Percentiles rank a stretch among this genome's conserved stretches.
These are phyloP conservation scores for Plasmodium sp. DNA, from an alignment of 169 alveolate species.

Conservation along the genomic window DNA sequence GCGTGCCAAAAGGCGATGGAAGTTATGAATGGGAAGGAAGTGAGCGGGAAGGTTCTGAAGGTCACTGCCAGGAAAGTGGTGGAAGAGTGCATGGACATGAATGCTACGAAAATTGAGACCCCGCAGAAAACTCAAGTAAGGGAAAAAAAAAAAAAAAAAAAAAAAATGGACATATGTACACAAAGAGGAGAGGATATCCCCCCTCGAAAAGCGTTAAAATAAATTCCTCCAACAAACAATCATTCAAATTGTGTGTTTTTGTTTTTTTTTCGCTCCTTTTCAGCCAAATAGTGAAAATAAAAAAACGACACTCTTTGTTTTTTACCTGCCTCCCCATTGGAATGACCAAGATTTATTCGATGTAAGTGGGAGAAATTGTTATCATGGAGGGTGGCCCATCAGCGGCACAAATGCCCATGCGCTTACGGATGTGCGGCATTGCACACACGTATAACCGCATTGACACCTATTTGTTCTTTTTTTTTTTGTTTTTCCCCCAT, in stretches of 20 bases:
- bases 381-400: neutral
- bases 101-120: slow-evolving; percentile 19
- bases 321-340: slow-evolving; percentile 94
- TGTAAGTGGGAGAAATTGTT: slow-evolving; percentile 8
- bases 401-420: too few relatives aligned
- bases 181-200: neutral
- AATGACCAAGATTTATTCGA: slow-evolving; percentile 86
- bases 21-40: slow-evolving; percentile 90
- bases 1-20: slow-evolving; percentile 92
- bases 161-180: neutral
- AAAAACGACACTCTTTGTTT: slow-evolving; percentile 86
- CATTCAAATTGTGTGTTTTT: neutral
- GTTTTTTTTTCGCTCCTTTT: neutral
- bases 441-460: neutral
- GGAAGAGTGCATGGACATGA: slow-evolving; percentile 76
- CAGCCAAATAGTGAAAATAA: slow-evolving; percentile 43
- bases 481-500: neutral
- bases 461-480: neutral
- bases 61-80: slow-evolving; percentile 90
- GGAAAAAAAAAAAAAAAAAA: neutral
- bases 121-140: slow-evolving; percentile 54
- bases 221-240: neutral
- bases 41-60: slow-evolving; percentile 88
- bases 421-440: neutral
- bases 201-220: neutral